phyloP scores from a whole-genome alignment of 2,329 filamentous ascomycete species.

The Calonectria pteridis region DNA sequence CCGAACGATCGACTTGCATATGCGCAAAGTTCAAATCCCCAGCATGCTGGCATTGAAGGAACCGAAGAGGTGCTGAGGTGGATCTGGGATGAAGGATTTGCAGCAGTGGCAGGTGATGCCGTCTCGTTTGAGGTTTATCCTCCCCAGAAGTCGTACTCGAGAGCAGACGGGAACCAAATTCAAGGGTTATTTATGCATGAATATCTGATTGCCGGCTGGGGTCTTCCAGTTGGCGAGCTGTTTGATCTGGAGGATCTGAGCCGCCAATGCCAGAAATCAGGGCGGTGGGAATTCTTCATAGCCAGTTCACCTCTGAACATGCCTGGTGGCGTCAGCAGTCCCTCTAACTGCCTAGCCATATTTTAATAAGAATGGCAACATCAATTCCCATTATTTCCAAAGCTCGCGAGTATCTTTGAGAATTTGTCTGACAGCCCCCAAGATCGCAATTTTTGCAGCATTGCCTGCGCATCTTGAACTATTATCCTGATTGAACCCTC shows the following conservation, averaged over 20 bases:
- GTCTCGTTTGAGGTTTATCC: slow-evolving; percentile 64
- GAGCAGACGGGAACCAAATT: slow-evolving; percentile 21
- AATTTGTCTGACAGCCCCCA: slow-evolving; percentile 49
- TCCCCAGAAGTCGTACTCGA: slow-evolving; percentile 48
- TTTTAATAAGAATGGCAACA: slow-evolving; percentile 44
- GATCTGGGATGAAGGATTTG: slow-evolving; percentile 67
- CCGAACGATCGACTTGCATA: slow-evolving; percentile 63
- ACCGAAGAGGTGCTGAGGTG: slow-evolving; percentile 62
- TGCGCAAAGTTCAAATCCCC: slow-evolving; percentile 46
- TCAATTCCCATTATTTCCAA: slow-evolving; percentile 13
- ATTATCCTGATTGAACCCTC: slow-evolving; percentile 32
- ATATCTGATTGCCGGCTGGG: slow-evolving; percentile 60
- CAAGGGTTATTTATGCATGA: slow-evolving; percentile 55
- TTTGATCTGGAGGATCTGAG: slow-evolving; percentile 48
- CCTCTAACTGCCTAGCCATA: slow-evolving; percentile 59
- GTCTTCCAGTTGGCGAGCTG: slow-evolving; percentile 54
- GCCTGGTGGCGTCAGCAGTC: slow-evolving; percentile 58
- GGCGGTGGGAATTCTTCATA: slow-evolving; percentile 61
- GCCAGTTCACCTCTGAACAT: slow-evolving; percentile 60
- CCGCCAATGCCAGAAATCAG: slow-evolving; percentile 65
- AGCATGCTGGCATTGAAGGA: slow-evolving; percentile 60
- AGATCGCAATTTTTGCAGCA: slow-evolving; percentile 39
- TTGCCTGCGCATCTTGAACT: slow-evolving; percentile 40
- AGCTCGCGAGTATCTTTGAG: slow-evolving; percentile 40
- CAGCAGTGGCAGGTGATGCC: slow-evolving; percentile 68